These are phyloP conservation scores for Syncephalastrum monosporum DNA, from an alignment of 371 early-diverging fungal genomes.

Conservation along the genomic window DNA sequence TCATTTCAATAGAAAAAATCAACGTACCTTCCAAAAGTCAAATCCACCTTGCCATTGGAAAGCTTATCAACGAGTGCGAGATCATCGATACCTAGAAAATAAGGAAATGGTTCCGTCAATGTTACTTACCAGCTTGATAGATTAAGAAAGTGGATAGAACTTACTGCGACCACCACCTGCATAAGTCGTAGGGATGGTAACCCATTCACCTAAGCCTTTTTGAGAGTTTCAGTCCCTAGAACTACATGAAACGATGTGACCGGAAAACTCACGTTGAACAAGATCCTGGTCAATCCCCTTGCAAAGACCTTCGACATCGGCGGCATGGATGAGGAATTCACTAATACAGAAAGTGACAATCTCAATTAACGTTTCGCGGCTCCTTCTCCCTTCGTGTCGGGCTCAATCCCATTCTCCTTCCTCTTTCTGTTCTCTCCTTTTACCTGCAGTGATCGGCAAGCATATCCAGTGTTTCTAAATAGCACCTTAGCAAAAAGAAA, in stretches of 20 bases:
- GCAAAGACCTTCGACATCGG: constrained; percentile 97
- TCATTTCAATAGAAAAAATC: background rate
- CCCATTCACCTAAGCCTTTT: constrained; percentile 76
- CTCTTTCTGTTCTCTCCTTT: background rate
- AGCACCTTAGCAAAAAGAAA: background rate
- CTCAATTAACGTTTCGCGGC: background rate
- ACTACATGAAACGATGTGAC: too few relatives aligned
- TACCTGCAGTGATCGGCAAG: constrained; percentile 79
- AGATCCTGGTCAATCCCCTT: constrained; percentile 90
- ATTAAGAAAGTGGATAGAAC: constrained; percentile 6
- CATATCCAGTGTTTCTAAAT: constrained; percentile 50
- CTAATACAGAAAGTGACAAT: constrained; percentile 25
- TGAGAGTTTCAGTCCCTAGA: background rate
- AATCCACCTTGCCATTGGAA: constrained; percentile 85
- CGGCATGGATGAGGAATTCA: constrained; percentile 96
- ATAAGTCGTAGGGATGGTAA: constrained; percentile 89
- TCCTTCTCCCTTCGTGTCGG: background rate
- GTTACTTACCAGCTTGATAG: background rate
- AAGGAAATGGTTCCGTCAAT: background rate
- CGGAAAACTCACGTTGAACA: constrained; percentile 61
- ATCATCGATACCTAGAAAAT: constrained; percentile 64
- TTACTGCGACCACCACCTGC: constrained; percentile 91
- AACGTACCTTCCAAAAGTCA: constrained; percentile 82
- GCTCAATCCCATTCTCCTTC: background rate
- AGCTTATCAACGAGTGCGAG: constrained; percentile 76